Base-by-base conservation (phyloP, 768 basidiomycete genomes). In the Amanita rubescens region DNA sequence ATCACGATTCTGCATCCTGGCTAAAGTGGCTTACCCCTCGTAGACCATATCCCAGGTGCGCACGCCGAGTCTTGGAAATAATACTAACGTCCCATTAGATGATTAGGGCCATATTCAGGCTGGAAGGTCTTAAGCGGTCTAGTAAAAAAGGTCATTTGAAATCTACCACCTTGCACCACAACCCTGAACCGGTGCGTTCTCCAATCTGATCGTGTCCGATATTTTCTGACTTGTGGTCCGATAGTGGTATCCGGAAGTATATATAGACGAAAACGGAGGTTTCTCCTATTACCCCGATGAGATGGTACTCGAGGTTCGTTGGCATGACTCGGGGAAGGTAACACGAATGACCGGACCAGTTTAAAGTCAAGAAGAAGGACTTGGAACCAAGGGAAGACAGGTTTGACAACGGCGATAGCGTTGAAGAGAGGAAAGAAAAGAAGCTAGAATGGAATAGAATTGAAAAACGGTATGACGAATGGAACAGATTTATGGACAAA, bases 31-130 rank as follows among this genome's bases (percentile, higher is more conserved):
- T 17, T 47, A n/a, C 14, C 9, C n/a, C 8, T 22, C 44, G 27
- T 37, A 64, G 63, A 64, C 59, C 0, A 62, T 63, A 61, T 56
- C 63, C 15, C 61, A 63, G 60, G 60, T 61, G 34, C 33, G 42
- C 22, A 6, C 22, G 9, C 14, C 5, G 41, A 33, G n/a, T 25
- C 27, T 12, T 8, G 12, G 17, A 0, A 11, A 30, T 8, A 8
- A 5, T 38, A 8, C 27, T 42, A 9, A 49, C 20, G 2, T 11
- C 14, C 12, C 32, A 14, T 39, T 20, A 51, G 51, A 30, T 51
- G 30, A 33, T 51, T 7, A 38, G 32, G 11, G 51, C 34, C n/a
- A 51, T 51, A 42, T 51, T 51, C 27, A 43, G 17, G 27, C 33
- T 19, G 20, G 30, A 43, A 3, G 32, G 17, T n/a, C 41, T 51